Evolutionary conservation across 2,329 filamentous ascomycete genomes (phyloP).

Genomic region (Trichoderma brevicompactum): DNA sequence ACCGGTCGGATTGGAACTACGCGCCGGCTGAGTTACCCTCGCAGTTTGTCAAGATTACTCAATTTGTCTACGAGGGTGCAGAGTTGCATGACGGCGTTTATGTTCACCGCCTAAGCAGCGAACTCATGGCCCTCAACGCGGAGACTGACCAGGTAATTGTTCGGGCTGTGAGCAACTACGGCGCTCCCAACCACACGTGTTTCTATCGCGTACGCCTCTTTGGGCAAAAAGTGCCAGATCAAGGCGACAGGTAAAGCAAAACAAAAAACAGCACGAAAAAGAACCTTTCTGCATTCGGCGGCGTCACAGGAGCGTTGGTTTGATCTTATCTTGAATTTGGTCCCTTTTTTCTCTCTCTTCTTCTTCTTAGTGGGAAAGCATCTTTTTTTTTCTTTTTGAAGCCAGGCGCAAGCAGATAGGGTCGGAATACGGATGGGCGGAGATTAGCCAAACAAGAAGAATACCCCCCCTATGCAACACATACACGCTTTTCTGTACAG

Average conservation of each 20-base stretch:
- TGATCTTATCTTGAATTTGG: conserved; percentile 24
- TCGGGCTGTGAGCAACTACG: conserved; percentile 62
- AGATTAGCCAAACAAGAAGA: not conserved
- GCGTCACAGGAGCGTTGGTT: conserved; percentile 19
- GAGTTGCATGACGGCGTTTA: conserved; percentile 52
- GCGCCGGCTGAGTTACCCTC: conserved; percentile 37
- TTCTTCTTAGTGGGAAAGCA: conserved; percentile 11
- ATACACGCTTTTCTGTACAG: not conserved
- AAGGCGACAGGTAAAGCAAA: not conserved
- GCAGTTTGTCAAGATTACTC: conserved; percentile 61
- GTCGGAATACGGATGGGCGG: conserved; percentile 10
- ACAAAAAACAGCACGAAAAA: not conserved
- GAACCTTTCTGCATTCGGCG: conserved; percentile 12
- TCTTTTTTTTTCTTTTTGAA: conserved; percentile 5
- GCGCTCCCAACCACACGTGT: conserved; percentile 63
- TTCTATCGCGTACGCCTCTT: conserved; percentile 67
- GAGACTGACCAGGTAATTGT: conserved; percentile 59
- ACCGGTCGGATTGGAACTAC: conserved; percentile 39
- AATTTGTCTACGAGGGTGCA: conserved; percentile 58
- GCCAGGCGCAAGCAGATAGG: conserved; percentile 22
- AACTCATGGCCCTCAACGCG: conserved; percentile 53
- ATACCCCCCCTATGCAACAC: conserved; percentile 1
- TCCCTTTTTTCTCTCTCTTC: not conserved
- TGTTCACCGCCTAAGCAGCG: conserved; percentile 57
- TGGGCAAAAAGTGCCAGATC: conserved; percentile 45